These are phyloP conservation scores for Sporisorium sorghi DNA, from an alignment of 1,284 basidiomycete species.

Conservation along the genomic window DNA sequence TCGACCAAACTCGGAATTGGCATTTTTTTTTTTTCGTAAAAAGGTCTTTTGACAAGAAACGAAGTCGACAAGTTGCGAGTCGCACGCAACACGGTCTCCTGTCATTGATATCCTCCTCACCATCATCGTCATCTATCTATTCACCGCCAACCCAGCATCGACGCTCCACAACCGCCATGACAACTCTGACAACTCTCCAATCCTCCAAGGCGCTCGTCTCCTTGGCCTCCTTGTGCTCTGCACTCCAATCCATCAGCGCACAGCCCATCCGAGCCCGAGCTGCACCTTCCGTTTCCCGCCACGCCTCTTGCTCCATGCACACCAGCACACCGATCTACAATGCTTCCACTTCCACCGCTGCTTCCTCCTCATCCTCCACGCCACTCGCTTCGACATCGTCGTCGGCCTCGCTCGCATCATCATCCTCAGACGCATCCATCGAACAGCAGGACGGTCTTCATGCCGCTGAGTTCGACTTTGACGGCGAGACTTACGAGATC, in stretches of 20 bases:
- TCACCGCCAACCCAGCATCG: background rate
- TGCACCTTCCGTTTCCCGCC: slow-evolving; percentile 9
- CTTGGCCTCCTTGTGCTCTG: slow-evolving; percentile 33
- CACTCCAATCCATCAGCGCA: slow-evolving; percentile 31
- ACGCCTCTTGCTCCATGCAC: slow-evolving; percentile 32
- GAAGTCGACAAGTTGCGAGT: background rate
- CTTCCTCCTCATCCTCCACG: slow-evolving; percentile 14
- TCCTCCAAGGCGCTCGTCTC: slow-evolving; percentile 28
- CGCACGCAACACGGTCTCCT: background rate
- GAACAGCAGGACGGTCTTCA: slow-evolving; percentile 18
- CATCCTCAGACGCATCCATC: slow-evolving; percentile 2
- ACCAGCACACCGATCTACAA: slow-evolving; percentile 18
- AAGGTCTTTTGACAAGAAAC: slow-evolving; percentile 18
- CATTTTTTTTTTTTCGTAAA: background rate
- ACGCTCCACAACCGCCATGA: slow-evolving; percentile 15
- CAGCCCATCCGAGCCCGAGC: slow-evolving; percentile 29
- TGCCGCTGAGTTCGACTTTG: slow-evolving; percentile 40
- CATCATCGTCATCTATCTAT: background rate
- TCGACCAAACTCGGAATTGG: background rate
- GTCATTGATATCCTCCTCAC: background rate
- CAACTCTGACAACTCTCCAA: slow-evolving; percentile 24
- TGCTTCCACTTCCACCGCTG: slow-evolving; percentile 4
- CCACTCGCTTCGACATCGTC: slow-evolving; percentile 17
- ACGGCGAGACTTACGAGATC: slow-evolving; percentile 31
- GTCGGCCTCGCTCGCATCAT: background rate